phyloP scores from a whole-genome alignment of 2,329 filamentous ascomycete genomes.

The Cytospora piceicola region DNA sequence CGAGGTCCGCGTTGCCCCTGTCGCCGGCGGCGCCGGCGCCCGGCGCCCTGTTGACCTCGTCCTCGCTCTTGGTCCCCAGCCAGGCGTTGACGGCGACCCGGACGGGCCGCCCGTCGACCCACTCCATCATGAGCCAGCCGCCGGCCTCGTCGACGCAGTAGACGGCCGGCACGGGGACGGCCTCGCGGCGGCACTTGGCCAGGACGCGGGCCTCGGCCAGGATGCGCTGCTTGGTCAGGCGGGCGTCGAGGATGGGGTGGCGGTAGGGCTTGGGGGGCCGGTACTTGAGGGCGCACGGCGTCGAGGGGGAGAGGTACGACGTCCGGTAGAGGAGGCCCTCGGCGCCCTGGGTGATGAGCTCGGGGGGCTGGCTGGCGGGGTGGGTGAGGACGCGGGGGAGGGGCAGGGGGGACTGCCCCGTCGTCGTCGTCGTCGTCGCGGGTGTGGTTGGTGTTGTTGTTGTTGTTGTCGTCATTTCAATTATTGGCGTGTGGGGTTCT shows the following conservation, averaged over 20 bases:
- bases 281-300: conserved; percentile 84
- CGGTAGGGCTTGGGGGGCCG: conserved; percentile 90
- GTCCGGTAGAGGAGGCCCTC: conserved; percentile 94
- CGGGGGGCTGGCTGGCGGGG: conserved; percentile 62
- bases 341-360: conserved; percentile 87
- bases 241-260: conserved; percentile 84
- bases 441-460: too few relatives aligned
- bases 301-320: conserved; percentile 70
- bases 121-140: conserved; percentile 83
- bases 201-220: conserved; percentile 88
- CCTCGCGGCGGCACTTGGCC: conserved; percentile 76
- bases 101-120: conserved; percentile 76
- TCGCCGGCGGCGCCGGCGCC: conserved; percentile 32
- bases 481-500: not conserved
- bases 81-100: conserved; percentile 71
- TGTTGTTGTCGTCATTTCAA: not conserved
- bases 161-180: conserved; percentile 80
- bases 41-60: conserved; percentile 29
- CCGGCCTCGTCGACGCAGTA: conserved; percentile 67
- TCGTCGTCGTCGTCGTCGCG: not conserved
- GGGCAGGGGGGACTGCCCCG: conserved; percentile 43
- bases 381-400: conserved; percentile 69
- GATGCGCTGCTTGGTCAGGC: conserved; percentile 84
- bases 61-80: conserved; percentile 52
- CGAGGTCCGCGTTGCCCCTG: conserved; percentile 54